phyloP scores from a whole-genome alignment of 2,329 filamentous ascomycete genomes.

The Ophiocordyceps camponoti-floridani region DNA sequence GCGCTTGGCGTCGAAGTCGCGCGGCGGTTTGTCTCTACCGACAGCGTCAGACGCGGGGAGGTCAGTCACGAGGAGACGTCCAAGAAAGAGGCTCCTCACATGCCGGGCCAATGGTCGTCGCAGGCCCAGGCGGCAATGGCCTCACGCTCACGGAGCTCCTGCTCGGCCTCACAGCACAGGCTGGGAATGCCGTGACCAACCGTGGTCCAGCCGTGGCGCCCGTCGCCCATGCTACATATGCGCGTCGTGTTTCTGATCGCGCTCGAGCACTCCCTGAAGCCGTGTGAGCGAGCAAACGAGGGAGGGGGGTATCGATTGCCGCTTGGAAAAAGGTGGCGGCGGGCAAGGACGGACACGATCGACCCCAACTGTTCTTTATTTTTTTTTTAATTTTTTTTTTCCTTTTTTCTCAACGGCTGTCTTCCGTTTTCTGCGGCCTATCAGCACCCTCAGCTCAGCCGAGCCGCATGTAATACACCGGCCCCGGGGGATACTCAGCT shows the following conservation, averaged over 20 bases:
- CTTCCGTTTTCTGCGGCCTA: no score
- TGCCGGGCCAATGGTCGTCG: slow-evolving; percentile 15
- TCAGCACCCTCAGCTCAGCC: no score
- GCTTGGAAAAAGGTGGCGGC: no score
- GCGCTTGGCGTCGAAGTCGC: slow-evolving; percentile 13
- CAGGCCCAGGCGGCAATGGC: slow-evolving; percentile 13
- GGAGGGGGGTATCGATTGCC: no score
- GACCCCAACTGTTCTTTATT: no score
- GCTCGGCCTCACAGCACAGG: slow-evolving; percentile 9
- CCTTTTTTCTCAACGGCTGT: background rate
- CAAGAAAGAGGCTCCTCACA: slow-evolving; percentile 13
- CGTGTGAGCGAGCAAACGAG: no score
- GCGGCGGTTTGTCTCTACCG: slow-evolving; percentile 13
- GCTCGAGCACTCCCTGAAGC: no score
- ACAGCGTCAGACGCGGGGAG: background rate
- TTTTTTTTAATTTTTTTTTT: no score
- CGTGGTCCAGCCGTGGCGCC: slow-evolving; percentile 16
- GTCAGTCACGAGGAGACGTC: background rate
- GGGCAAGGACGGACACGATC: no score
- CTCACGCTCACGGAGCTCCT: slow-evolving; percentile 11
- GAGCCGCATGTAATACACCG: no score
- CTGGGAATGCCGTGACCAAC: slow-evolving; percentile 10
- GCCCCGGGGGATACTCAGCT: no score
- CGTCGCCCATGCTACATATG: slow-evolving; percentile 10
- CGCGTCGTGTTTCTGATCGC: background rate